Evolutionary conservation across 1,284 basidiomycete genomes (phyloP), one percentile per base, ranked within the genome.

Genomic region (Microbotryomycetes sp.): DNA sequence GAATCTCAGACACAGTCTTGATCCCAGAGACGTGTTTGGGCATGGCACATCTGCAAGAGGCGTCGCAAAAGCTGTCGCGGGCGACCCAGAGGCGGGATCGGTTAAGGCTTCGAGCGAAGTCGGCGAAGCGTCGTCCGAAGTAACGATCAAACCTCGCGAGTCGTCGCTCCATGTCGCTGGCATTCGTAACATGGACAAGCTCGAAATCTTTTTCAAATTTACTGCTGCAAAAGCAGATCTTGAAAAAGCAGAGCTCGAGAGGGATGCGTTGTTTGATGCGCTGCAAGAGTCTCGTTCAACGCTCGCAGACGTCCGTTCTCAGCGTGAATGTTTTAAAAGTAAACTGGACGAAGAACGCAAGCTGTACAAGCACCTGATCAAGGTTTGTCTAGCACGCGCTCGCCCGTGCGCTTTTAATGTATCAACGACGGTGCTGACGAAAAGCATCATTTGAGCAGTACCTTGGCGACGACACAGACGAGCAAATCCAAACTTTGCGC

Each of bases 161-260:
- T 26, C 26, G 28, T 7, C 29, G 29, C 15, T 29, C 26, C 58
- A 28, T 18, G 55, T 57, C 24, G 28, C 55, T 15, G 52, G n/a
- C 41, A 56, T 68, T 13, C 54, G 61, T 1, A 56, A 18, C 1
- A 63, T 68, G 57, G 66, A 68, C 57, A 68, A 68, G 56, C 55
- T 68, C 18, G 59, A 66, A 55, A 56, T 68, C 41, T 68, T 64
- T 48, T 64, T 68, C 66, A 62, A 59, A 62, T 68, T 57, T 27
- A 60, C 64, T 3, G 54, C 64, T 3, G 60, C 56, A n/a, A 61
- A 61, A 16, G 61, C 64, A 28, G 66, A 66, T 2, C 52, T 68
- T 21, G 61, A 63, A 15, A 68, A 66, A 49, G 57, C 64, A 3
- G 61, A 54, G 46, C 29, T 64, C 4, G 66, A 68, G 27, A 59